phyloP scores from a whole-genome alignment of 306 rosid species.

The Canavalia gladiata region DNA sequence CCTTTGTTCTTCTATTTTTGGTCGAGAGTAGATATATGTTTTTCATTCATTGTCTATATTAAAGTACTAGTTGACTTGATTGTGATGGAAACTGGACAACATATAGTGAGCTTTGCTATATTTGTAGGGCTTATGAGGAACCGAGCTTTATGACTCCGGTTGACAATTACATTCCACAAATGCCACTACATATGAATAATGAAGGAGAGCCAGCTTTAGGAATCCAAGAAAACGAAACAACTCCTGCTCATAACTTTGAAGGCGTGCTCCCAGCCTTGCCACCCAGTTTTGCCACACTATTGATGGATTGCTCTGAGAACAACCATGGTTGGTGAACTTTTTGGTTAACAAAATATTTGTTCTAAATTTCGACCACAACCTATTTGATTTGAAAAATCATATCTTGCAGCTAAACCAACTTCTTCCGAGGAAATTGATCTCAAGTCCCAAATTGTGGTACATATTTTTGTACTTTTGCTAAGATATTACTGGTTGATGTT shows the following conservation, averaged over 20 bases:
- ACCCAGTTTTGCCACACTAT: slow-evolving; percentile 80
- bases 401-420: slow-evolving; percentile 60
- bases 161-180: slow-evolving; percentile 63
- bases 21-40: slow-evolving; percentile 14
- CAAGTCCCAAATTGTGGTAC: slow-evolving; percentile 79
- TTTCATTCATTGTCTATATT: slow-evolving; percentile 23
- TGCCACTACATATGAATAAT: slow-evolving; percentile 55
- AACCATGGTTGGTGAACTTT: slow-evolving; percentile 61
- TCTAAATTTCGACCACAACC: slow-evolving; percentile 38
- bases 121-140: slow-evolving; percentile 67
- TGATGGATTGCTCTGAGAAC: slow-evolving; percentile 58
- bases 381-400: slow-evolving; percentile 47
- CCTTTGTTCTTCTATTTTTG: slow-evolving; percentile 23
- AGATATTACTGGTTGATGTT: slow-evolving; percentile 9
- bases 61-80: slow-evolving; percentile 16
- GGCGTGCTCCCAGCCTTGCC: slow-evolving; percentile 67
- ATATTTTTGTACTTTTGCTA: slow-evolving; percentile 37
- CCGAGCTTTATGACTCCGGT: slow-evolving; percentile 56
- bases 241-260: slow-evolving; percentile 51
- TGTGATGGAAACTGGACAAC: slow-evolving; percentile 38
- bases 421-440: slow-evolving; percentile 58
- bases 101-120: slow-evolving; percentile 42
- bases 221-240: slow-evolving; percentile 49
- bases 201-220: slow-evolving; percentile 52
- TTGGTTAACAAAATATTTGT: slow-evolving; percentile 15